Evolutionary conservation across 495 filamentous ascomycete species (phyloP).

Genomic region (Penicillium roqueforti): DNA sequence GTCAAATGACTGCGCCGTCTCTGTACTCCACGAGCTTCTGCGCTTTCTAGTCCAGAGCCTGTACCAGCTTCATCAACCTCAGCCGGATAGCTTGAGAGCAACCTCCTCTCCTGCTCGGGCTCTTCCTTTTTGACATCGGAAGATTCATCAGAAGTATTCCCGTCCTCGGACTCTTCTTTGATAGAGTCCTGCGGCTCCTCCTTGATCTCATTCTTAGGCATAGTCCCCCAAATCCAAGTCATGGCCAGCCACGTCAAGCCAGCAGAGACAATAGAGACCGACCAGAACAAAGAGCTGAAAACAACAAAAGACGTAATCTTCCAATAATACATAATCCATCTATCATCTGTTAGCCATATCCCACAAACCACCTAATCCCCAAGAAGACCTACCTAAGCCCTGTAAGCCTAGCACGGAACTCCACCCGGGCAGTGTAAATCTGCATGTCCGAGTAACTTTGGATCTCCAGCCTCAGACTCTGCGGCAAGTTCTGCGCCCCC

Average conservation of each 20-base stretch:
- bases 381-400: slow-evolving; percentile 57
- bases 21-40: slow-evolving; percentile 32
- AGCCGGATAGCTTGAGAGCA: slow-evolving; percentile 19
- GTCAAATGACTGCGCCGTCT: slow-evolving; percentile 31
- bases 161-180: slow-evolving; percentile 30
- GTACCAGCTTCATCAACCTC: slow-evolving; percentile 17
- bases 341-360: slow-evolving; percentile 19
- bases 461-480: slow-evolving; percentile 58
- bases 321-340: slow-evolving; percentile 83
- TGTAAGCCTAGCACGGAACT: slow-evolving; percentile 64
- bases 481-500: slow-evolving; percentile 54
- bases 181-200: slow-evolving; percentile 22
- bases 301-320: slow-evolving; percentile 62
- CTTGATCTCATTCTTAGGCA: slow-evolving; percentile 25
- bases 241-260: slow-evolving; percentile 55
- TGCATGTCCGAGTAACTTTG: slow-evolving; percentile 63
- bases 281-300: slow-evolving; percentile 71
- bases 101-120: slow-evolving; percentile 10
- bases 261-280: slow-evolving; percentile 58
- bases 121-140: slow-evolving; percentile 23
- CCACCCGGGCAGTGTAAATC: slow-evolving; percentile 65
- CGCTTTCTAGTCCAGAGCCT: slow-evolving; percentile 36
- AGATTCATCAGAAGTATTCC: slow-evolving; percentile 9
- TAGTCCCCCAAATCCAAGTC: slow-evolving; percentile 30
- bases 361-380: not conserved